Conservation (phyloP, 106 monocot species). For the Phalaenopsis equestris region DNA sequence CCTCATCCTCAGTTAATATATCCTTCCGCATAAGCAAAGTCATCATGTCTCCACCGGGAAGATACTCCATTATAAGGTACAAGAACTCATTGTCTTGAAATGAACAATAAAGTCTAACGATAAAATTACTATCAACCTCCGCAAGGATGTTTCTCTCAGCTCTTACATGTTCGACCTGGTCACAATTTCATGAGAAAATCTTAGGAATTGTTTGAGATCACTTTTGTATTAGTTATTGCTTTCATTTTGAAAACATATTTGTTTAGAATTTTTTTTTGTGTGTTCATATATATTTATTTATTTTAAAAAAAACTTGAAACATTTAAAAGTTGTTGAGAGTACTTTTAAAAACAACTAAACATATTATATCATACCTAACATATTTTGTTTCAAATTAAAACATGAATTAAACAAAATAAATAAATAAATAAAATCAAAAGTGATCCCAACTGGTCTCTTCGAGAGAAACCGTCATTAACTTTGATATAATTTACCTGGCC, state of each 20-base stretch:
- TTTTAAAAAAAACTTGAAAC: too few species aligned
- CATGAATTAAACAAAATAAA: too few species aligned
- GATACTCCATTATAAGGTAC: constrained; percentile 94
- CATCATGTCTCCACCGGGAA: constrained; percentile 97
- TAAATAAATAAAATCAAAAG: too few species aligned
- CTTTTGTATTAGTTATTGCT: too few species aligned
- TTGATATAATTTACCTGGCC: constrained; percentile 31
- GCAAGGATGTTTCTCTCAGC: constrained; percentile 44
- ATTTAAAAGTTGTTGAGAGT: too few species aligned
- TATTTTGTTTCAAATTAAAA: too few species aligned
- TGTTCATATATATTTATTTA: too few species aligned
- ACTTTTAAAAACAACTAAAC: too few species aligned
- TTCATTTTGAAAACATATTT: too few species aligned
- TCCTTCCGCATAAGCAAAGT: constrained; percentile 94
- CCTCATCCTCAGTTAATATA: constrained; percentile 82
- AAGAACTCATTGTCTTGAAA: constrained; percentile 71
- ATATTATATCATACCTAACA: too few species aligned
- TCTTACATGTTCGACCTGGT: constrained; percentile 46
- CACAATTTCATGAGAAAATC: not conserved
- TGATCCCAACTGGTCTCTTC: too few species aligned
- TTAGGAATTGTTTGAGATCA: not conserved
- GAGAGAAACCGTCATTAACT: not conserved
- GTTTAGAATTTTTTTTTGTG: too few species aligned
- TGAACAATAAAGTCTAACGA: constrained; percentile 42
- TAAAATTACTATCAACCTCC: constrained; percentile 27